Percentiles rank a stretch among this genome's conserved stretches.
These are phyloP conservation scores for Monilinia fructigena DNA, from an alignment of 2,329 filamentous ascomycete species.

Conservation along the genomic window DNA sequence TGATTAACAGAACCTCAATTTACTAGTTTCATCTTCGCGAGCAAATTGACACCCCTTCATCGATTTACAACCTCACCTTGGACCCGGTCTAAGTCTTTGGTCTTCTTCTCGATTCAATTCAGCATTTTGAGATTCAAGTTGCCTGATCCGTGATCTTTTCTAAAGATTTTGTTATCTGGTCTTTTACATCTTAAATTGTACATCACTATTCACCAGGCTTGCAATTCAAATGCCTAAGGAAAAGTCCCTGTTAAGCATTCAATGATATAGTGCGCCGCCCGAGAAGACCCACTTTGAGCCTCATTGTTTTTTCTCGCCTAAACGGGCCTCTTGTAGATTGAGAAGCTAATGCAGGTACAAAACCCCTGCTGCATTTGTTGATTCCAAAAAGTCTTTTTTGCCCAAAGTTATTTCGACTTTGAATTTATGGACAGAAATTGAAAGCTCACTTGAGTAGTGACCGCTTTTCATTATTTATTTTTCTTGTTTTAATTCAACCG, in stretches of 20 bases:
- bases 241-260: slow-evolving; percentile 8
- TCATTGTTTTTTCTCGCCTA: slow-evolving; percentile 1
- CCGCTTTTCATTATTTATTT: neutral
- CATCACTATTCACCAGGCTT: neutral
- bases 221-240: slow-evolving; percentile 1
- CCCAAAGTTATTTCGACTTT: neutral
- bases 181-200: neutral
- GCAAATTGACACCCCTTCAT: neutral
- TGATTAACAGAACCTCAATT: neutral
- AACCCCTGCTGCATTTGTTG: slow-evolving; percentile 7
- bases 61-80: neutral
- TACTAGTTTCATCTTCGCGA: no score
- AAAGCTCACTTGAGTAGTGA: neutral
- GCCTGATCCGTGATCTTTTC: neutral
- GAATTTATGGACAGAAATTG: neutral
- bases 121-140: neutral
- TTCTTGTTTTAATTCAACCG: neutral
- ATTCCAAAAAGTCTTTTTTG: neutral
- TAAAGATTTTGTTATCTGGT: neutral
- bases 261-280: neutral
- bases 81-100: neutral
- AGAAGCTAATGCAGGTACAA: slow-evolving; percentile 8
- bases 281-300: neutral
- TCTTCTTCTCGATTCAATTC: neutral
- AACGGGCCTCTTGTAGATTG: neutral